These are phyloP conservation scores for Phylloporus scabripes DNA, from an alignment of 768 basidiomycete genomes.

Conservation along the genomic window DNA sequence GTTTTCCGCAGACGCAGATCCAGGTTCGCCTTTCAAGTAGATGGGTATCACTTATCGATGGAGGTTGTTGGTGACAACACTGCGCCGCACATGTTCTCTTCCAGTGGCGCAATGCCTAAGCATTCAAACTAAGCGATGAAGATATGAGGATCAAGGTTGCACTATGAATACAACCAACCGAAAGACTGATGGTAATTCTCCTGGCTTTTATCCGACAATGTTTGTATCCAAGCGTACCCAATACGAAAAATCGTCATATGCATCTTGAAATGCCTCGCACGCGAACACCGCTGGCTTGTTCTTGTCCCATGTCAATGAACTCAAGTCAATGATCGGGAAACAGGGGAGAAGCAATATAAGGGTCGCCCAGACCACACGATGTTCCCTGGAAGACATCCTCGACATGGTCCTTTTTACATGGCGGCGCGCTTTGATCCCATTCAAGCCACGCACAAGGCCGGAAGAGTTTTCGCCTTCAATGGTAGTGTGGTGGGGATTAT, in stretches of 20 bases:
- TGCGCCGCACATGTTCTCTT: background rate
- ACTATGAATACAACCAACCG: background rate
- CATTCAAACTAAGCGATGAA: background rate
- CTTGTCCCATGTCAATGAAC: background rate
- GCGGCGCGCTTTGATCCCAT: constrained; percentile 13
- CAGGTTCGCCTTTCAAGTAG: background rate
- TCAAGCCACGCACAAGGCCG: constrained; percentile 7
- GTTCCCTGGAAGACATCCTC: background rate
- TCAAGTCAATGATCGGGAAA: background rate
- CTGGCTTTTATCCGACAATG: background rate
- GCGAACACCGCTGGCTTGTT: background rate
- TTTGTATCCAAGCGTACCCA: background rate
- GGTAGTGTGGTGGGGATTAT: constrained; percentile 2
- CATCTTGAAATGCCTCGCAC: background rate
- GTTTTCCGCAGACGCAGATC: no score
- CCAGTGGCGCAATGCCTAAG: background rate
- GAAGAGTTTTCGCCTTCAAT: background rate
- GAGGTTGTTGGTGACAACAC: background rate
- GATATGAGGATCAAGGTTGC: background rate
- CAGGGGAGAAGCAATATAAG: background rate
- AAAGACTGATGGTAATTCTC: background rate
- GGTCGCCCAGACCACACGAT: background rate
- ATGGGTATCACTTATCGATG: background rate
- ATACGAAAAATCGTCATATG: background rate
- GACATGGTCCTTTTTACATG: background rate